These are phyloP conservation scores for Pythium plurisporium DNA, from an alignment of 352 stramenopile species.

Conservation along the genomic window DNA sequence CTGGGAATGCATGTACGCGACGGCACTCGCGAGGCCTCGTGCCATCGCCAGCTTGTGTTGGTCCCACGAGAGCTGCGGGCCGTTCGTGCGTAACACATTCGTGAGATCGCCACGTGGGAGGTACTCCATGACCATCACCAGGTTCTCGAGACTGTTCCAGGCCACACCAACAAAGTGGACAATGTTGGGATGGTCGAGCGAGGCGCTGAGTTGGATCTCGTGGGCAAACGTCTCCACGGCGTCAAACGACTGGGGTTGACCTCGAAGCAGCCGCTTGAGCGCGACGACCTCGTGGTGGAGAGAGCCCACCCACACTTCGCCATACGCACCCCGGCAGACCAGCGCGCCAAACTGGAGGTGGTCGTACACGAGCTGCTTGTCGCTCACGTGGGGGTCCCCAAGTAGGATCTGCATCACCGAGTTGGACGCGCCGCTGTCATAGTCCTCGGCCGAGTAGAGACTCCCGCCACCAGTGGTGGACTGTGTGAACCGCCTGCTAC, in stretches of 20 bases:
- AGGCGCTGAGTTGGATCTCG: constrained; percentile 66
- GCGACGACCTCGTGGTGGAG: constrained; percentile 30
- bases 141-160: constrained; percentile 59
- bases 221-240: constrained; percentile 72
- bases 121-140: constrained; percentile 70
- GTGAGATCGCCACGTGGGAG: constrained; percentile 65
- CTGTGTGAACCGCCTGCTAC: not conserved
- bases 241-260: constrained; percentile 38
- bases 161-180: constrained; percentile 54
- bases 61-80: constrained; percentile 36
- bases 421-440: not conserved
- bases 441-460: not conserved
- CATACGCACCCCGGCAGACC: constrained; percentile 47
- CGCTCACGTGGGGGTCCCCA: constrained; percentile 24
- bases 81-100: constrained; percentile 27
- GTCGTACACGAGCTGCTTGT: constrained; percentile 39
- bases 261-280: constrained; percentile 57
- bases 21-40: constrained; percentile 45
- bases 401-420: not conserved
- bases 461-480: too few species aligned
- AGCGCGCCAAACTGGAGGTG: constrained; percentile 47
- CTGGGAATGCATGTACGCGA: constrained; percentile 79
- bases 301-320: constrained; percentile 66
- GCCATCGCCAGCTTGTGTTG: constrained; percentile 54
- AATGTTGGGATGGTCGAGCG: constrained; percentile 64